phyloP scores from a whole-genome alignment of 306 rosid genomes.

The Ceratonia siliqua region DNA sequence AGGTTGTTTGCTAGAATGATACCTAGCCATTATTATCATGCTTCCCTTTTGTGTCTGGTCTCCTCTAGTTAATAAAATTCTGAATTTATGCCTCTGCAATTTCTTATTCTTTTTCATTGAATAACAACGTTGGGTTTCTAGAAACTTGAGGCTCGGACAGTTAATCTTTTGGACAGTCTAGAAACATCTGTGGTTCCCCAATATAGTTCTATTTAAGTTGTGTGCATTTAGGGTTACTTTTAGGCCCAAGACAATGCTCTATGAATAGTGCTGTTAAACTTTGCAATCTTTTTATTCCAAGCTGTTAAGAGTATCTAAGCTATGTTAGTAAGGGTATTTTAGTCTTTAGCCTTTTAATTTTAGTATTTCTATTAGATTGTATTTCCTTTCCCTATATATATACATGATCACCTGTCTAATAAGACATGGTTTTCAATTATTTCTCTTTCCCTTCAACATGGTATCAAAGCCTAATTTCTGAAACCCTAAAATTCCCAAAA shows the following conservation, averaged over 20 bases:
- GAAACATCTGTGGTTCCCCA: not conserved
- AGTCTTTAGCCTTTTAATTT: too few species aligned
- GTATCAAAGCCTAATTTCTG: too few species aligned
- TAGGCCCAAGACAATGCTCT: constrained; percentile 45
- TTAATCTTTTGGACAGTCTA: not conserved
- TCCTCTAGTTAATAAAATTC: not conserved
- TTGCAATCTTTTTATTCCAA: constrained; percentile 50
- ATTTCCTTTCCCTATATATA: too few species aligned
- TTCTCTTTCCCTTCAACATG: too few species aligned
- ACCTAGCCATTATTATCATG: too few species aligned
- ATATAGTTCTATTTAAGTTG: constrained; percentile 7
- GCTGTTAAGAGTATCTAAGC: too few species aligned
- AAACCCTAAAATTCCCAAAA: too few species aligned
- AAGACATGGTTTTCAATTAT: too few species aligned
- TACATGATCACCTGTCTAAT: too few species aligned
- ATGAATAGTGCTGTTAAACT: constrained; percentile 36
- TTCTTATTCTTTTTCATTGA: not conserved
- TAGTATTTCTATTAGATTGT: too few species aligned
- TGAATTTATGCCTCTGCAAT: not conserved
- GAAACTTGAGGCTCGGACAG: not conserved
- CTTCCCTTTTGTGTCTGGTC: not conserved
- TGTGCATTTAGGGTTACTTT: constrained; percentile 17
- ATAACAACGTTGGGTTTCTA: not conserved
- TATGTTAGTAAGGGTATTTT: too few species aligned
- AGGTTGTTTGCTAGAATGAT: too few species aligned